Percentiles rank a stretch among this genome's conserved stretches.
Conservation (phyloP, 768 basidiomycete species). For the Macrocybe gigantea region DNA sequence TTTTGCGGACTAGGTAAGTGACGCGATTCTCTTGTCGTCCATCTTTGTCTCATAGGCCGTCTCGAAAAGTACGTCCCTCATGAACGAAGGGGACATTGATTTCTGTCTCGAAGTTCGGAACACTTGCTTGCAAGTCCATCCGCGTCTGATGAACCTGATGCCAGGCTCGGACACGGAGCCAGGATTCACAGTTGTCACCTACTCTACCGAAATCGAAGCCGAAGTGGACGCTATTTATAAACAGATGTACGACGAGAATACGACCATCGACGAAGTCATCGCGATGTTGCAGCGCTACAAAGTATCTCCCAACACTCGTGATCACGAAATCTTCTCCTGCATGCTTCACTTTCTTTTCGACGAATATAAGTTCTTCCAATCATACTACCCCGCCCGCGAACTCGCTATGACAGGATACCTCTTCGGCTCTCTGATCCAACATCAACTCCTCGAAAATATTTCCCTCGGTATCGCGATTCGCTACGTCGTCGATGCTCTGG, state of each 20-base stretch:
- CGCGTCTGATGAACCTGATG: constrained; percentile 89
- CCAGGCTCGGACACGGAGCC: constrained; percentile 87
- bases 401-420: constrained; percentile 93
- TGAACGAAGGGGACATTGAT: constrained; percentile 75
- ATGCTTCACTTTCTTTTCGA: constrained; percentile 99
- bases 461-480: constrained; percentile 95
- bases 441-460: constrained; percentile 88
- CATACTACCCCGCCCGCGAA: constrained; percentile 90
- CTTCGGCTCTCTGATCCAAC: constrained; percentile 93
- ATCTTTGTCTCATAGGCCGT: constrained; percentile 5
- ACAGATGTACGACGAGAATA: constrained; percentile 96
- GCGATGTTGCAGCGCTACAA: constrained; percentile 82
- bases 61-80: constrained; percentile 53
- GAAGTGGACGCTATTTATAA: constrained; percentile 97
- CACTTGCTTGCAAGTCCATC: constrained; percentile 89
- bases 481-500: constrained; percentile 91
- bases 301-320: constrained; percentile 72
- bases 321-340: constrained; percentile 98
- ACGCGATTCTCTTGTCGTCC: neutral
- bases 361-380: constrained; percentile 99
- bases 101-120: constrained; percentile 91
- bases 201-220: constrained; percentile 81
- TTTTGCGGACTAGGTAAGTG: constrained; percentile 77
- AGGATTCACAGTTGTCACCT: constrained; percentile 84
- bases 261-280: constrained; percentile 92